Conservation (phyloP, 2,329 filamentous ascomycete genomes). For the Nemania sp. region DNA sequence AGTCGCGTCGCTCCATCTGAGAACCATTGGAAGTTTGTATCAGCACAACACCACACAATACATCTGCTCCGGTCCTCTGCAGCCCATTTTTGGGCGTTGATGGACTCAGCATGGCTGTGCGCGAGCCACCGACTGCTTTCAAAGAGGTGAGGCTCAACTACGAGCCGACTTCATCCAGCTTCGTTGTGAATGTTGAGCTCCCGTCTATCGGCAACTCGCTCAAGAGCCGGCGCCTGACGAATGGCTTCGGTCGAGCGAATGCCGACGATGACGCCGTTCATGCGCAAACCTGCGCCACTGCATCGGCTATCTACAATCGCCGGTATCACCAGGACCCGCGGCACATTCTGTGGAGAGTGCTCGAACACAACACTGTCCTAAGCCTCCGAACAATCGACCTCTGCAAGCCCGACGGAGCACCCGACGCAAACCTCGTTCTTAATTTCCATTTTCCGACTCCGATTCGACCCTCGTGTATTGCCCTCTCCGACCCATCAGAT, state of each 20-base stretch:
- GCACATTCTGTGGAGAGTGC: slow-evolving; percentile 87
- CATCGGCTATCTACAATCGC: slow-evolving; percentile 84
- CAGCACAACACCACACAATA: slow-evolving; percentile 10
- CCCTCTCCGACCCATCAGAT: slow-evolving; percentile 77
- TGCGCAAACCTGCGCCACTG: slow-evolving; percentile 71
- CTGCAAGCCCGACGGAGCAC: slow-evolving; percentile 65
- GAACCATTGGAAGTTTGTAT: slow-evolving; percentile 16
- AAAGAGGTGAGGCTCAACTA: slow-evolving; percentile 87
- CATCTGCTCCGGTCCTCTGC: slow-evolving; percentile 25
- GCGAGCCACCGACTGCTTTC: slow-evolving; percentile 69
- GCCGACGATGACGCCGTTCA: slow-evolving; percentile 75
- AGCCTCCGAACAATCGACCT: slow-evolving; percentile 85
- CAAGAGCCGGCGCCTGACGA: slow-evolving; percentile 48
- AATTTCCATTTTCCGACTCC: slow-evolving; percentile 75
- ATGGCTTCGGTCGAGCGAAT: slow-evolving; percentile 42
- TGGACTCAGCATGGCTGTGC: slow-evolving; percentile 70
- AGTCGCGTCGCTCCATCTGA: no score
- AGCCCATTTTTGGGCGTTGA: slow-evolving; percentile 42
- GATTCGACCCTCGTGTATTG: slow-evolving; percentile 77
- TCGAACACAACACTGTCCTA: slow-evolving; percentile 77
- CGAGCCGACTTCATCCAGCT: slow-evolving; percentile 70
- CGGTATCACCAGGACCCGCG: slow-evolving; percentile 74
- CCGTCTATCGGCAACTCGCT: slow-evolving; percentile 56
- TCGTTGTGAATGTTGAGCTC: slow-evolving; percentile 71
- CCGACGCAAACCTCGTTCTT: slow-evolving; percentile 74